These are phyloP conservation scores for Aureobasidium namibiae DNA, from an alignment of 2,329 filamentous ascomycete genomes.

Conservation along the genomic window DNA sequence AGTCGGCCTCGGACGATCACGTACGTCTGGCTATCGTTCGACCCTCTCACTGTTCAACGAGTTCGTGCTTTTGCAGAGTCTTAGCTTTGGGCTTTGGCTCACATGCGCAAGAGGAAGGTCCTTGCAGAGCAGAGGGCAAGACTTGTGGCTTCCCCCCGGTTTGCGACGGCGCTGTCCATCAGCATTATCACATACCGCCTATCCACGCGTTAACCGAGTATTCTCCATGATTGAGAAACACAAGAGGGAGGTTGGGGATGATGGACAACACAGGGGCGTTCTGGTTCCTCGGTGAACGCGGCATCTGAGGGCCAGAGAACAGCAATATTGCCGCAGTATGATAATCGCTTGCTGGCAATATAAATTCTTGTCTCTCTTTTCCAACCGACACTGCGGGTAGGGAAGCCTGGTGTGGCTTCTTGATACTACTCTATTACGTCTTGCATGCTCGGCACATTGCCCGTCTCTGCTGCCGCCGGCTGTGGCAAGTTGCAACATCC, in stretches of 20 bases:
- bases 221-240: not conserved
- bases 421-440: not conserved
- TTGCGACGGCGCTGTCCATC: not conserved
- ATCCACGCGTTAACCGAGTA: not conserved
- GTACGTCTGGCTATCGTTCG: not conserved
- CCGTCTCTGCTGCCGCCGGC: not conserved
- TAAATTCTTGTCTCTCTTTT: not conserved
- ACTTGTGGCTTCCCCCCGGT: not conserved
- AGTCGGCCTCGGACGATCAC: too few species aligned
- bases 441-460: not conserved
- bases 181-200: constrained; percentile 3
- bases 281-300: not conserved
- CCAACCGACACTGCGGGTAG: not conserved
- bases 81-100: not conserved
- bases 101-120: not conserved
- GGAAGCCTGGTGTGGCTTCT: not conserved
- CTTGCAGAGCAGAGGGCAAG: too few species aligned
- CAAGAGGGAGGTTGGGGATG: not conserved
- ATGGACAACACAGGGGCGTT: not conserved
- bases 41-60: not conserved
- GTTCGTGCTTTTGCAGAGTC: not conserved
- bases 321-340: not conserved
- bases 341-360: not conserved
- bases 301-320: not conserved
- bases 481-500: not conserved